phyloP scores from a whole-genome alignment of 2,329 filamentous ascomycete species.

The Raffaelea albimanens region DNA sequence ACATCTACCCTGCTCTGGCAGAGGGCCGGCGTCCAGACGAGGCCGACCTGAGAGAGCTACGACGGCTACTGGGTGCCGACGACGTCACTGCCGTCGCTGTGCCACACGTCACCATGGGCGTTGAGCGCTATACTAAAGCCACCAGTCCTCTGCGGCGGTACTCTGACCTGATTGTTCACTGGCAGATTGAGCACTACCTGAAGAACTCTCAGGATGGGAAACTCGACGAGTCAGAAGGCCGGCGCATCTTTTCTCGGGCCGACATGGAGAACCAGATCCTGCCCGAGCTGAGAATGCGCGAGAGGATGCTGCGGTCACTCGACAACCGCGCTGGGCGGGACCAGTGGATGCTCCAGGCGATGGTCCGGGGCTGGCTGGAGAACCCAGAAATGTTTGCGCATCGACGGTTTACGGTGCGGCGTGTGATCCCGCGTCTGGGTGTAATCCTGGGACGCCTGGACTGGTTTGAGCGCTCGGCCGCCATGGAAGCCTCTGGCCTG shows the following conservation, averaged over 20 bases:
- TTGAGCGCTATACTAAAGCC: conserved; percentile 51
- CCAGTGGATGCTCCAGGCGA: conserved; percentile 50
- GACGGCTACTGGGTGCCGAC: conserved; percentile 37
- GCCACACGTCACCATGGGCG: conserved; percentile 47
- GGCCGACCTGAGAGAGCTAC: conserved; percentile 21
- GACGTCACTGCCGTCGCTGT: conserved; percentile 43
- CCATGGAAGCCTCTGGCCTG: conserved; percentile 29
- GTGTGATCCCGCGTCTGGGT: conserved; percentile 21
- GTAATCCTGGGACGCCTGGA: conserved; percentile 33
- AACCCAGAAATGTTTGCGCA: conserved; percentile 28
- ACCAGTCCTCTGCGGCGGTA: conserved; percentile 60
- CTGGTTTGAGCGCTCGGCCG: conserved; percentile 38
- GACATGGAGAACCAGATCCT: conserved; percentile 34
- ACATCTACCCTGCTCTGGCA: conserved; percentile 28
- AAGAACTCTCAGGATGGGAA: conserved; percentile 16
- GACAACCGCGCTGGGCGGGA: conserved; percentile 30
- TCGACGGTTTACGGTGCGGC: conserved; percentile 38
- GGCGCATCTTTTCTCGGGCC: conserved; percentile 19
- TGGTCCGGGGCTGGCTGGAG: conserved; percentile 45
- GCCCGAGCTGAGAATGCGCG: conserved; percentile 40
- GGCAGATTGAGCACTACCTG: conserved; percentile 54
- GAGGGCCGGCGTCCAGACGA: conserved; percentile 23
- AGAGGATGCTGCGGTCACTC: conserved; percentile 38
- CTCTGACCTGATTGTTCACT: conserved; percentile 53
- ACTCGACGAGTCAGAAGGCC: background rate